These are phyloP conservation scores for Solanum hybrid DNA, from an alignment of 305 asterid genomes.

Conservation along the genomic window DNA sequence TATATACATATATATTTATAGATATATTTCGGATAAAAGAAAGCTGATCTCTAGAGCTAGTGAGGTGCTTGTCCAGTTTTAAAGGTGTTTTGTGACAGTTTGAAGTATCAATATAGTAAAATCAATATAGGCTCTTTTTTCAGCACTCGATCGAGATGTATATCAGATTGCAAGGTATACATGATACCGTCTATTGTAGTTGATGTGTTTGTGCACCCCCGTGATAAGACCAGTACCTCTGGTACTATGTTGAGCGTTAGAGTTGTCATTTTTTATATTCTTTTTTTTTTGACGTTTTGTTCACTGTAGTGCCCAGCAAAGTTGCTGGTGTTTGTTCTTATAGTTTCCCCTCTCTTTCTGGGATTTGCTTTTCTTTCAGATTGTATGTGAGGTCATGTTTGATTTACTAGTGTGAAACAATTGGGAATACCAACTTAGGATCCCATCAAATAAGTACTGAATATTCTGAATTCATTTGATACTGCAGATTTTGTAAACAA, in stretches of 20 bases:
- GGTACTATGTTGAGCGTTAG: conserved; percentile 32
- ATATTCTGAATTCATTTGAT: conserved; percentile 22
- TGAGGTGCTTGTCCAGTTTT: conserved; percentile 22
- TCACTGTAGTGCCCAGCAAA: conserved; percentile 20
- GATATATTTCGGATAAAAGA: conserved; percentile 23
- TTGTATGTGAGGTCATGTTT: conserved; percentile 58
- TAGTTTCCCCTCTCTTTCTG: conserved; percentile 10
- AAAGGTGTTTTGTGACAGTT: conserved; percentile 2
- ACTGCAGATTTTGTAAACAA: conserved; percentile 27
- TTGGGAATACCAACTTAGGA: conserved; percentile 37
- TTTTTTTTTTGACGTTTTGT: conserved; percentile 25
- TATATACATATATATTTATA: not conserved
- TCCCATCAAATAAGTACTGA: conserved; percentile 40
- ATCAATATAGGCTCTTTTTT: conserved; percentile 36
- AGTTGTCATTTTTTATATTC: conserved; percentile 25
- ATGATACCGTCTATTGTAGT: conserved; percentile 26
- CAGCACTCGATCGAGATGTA: conserved; percentile 48
- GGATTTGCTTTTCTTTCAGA: conserved; percentile 37
- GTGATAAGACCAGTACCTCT: conserved; percentile 32
- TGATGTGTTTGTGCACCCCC: conserved; percentile 31
- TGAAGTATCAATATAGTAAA: conserved; percentile 20
- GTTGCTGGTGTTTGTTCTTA: conserved; percentile 20
- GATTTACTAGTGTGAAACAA: conserved; percentile 50
- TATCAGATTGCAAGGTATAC: conserved; percentile 41
- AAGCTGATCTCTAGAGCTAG: conserved; percentile 47